Evolutionary conservation across 2,329 filamentous ascomycete species (phyloP).

Genomic region (Scedosporium boydii): DNA sequence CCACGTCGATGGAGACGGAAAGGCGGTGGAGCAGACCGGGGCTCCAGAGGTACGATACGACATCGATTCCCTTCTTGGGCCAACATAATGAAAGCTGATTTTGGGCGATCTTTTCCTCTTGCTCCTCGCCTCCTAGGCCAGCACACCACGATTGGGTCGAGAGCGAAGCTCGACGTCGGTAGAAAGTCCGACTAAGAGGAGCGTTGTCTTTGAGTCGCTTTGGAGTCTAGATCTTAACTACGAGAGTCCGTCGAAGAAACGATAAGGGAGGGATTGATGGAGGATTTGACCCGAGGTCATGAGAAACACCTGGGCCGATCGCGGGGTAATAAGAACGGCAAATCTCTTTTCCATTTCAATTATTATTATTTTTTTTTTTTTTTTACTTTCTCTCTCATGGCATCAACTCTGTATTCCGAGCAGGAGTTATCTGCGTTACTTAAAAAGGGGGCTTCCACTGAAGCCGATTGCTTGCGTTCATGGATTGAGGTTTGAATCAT

Average conservation of each 20-base stretch:
- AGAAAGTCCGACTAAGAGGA: constrained; percentile 36
- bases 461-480: too few species aligned
- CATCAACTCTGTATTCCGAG: too few species aligned
- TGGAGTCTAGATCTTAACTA: constrained; percentile 53
- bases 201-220: constrained; percentile 51
- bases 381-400: too few species aligned
- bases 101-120: constrained; percentile 7
- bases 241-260: constrained; percentile 27
- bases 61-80: constrained; percentile 41
- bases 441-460: too few species aligned
- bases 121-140: constrained; percentile 8
- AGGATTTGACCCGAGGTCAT: too few species aligned
- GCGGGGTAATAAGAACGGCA: too few species aligned
- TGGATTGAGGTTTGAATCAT: too few species aligned
- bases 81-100: constrained; percentile 24
- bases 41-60: constrained; percentile 42
- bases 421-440: too few species aligned
- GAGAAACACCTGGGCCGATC: too few species aligned
- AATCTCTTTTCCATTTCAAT: too few species aligned
- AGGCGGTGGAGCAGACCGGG: constrained; percentile 14
- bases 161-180: constrained; percentile 26
- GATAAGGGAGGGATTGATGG: neutral
- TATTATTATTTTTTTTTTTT: too few species aligned
- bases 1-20: constrained; percentile 7
- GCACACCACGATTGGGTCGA: constrained; percentile 19